Evolutionary conservation across 805 yeast species (phyloP), one percentile per base, ranked within the genome.

Genomic region (Torulaspora microellipsoides): DNA sequence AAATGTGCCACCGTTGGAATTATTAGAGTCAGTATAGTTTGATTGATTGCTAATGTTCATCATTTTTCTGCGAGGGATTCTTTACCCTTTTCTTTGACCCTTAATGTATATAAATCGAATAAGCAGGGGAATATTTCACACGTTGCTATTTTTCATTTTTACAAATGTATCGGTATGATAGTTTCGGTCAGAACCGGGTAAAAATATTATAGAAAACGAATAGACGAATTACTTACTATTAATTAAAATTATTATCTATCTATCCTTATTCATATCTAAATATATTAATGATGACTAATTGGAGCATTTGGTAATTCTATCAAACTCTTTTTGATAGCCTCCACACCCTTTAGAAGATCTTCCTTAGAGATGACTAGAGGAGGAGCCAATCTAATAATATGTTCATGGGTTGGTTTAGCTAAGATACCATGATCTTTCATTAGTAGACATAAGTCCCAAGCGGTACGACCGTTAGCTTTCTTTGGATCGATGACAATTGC

Each of bases 341-440:
- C 83, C 42, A 89, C 83, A 59, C 96, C 97, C 68, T 77, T 81
- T 52, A 78, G 66, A 59, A 91, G 72, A 61, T 91, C 97, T 58
- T 83, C 91, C 62, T 89, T 83, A 27, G 90, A 77, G 53, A 91
- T 91, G 32, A 89, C 95, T 65, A 91, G 73, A 17, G 98, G 97
- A 45, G 98, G 98, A 9, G 98, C 96, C 64, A 91, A 74, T 73
- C 98, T 83, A 62, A 91, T 90, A 58, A 91, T 90, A 66, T 89
- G 84, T 57, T 89, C 95, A 65, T 91, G 98, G 1, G 98, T 90
- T 53, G 97, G 98, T 70, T 90, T 91, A 51, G 98, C 97, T 59
- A 90, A 73, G 12, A 91, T 84, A 46, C 98, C 98, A 48, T 79
- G 72, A 42, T 85, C 80, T 68, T 85, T 88, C 93, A 91, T 83